Evolutionary conservation across 2,329 filamentous ascomycete genomes (phyloP).

Genomic region (Didymella lethalis): DNA sequence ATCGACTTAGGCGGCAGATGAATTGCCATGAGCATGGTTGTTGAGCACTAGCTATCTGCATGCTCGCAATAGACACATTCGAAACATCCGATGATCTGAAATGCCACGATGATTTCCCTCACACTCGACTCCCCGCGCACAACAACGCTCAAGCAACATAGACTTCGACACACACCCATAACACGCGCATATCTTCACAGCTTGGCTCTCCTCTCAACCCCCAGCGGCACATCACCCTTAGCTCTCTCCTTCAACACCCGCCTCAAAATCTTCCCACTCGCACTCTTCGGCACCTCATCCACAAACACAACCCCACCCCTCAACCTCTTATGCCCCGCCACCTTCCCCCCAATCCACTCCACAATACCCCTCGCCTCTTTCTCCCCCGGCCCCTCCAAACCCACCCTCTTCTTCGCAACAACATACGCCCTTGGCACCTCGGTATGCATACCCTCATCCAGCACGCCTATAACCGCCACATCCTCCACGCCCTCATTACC

Average conservation of each 20-base stretch:
- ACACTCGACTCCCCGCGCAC: background rate
- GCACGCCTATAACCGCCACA: slow-evolving; percentile 39
- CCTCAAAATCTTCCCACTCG: slow-evolving; percentile 58
- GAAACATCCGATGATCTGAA: background rate
- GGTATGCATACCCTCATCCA: slow-evolving; percentile 37
- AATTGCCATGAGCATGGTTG: slow-evolving; percentile 9
- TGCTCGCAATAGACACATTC: slow-evolving; percentile 14
- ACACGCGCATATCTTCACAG: slow-evolving; percentile 14
- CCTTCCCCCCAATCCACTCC: slow-evolving; percentile 32
- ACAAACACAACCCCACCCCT: slow-evolving; percentile 52
- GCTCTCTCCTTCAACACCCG: slow-evolving; percentile 33
- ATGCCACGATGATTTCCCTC: background rate
- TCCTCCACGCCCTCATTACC: slow-evolving; percentile 36
- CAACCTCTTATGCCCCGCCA: slow-evolving; percentile 41
- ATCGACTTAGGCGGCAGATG: slow-evolving; percentile 6
- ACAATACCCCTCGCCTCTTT: slow-evolving; percentile 26
- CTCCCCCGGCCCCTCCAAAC: slow-evolving; percentile 18
- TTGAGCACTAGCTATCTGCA: slow-evolving; percentile 8
- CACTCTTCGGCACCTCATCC: slow-evolving; percentile 57
- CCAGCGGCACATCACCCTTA: slow-evolving; percentile 28
- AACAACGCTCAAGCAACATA: background rate
- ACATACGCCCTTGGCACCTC: slow-evolving; percentile 43
- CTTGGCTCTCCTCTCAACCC: slow-evolving; percentile 25
- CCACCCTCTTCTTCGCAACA: slow-evolving; percentile 25
- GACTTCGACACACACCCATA: background rate